Percentiles rank a stretch among this genome's conserved stretches.
Conservation (phyloP, 148 eudicot species). For the Cornus kousa region DNA sequence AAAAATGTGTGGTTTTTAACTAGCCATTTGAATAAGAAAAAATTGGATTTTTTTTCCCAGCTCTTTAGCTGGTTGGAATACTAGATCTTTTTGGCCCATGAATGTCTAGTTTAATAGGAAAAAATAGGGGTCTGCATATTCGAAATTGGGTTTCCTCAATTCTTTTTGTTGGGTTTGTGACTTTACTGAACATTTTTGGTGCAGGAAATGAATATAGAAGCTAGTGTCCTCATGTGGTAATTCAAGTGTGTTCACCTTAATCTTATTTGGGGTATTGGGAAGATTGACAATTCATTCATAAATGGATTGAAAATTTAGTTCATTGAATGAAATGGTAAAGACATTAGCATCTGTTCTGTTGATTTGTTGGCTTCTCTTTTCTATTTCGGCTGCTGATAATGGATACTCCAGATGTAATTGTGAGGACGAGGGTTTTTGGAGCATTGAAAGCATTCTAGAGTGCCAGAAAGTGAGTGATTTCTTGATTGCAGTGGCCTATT, state of each 20-base stretch:
- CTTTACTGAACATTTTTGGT: conserved; percentile 2
- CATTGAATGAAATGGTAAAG: conserved; percentile 48
- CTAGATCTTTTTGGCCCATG: background rate
- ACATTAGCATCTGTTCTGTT: conserved; percentile 36
- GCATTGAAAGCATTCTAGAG: conserved; percentile 55
- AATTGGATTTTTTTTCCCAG: too few species aligned
- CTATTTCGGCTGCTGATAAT: conserved; percentile 35
- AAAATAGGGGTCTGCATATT: too few species aligned
- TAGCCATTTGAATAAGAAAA: background rate
- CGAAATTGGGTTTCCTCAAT: background rate
- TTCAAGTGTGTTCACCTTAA: background rate
- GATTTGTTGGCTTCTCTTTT: conserved; percentile 33
- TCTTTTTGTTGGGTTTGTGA: background rate
- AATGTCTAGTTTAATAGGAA: background rate
- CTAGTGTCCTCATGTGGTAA: background rate
- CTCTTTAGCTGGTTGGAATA: background rate
- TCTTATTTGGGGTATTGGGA: background rate
- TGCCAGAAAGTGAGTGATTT: conserved; percentile 79
- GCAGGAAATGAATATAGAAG: conserved; percentile 11
- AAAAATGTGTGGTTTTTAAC: background rate
- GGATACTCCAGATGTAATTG: conserved; percentile 55
- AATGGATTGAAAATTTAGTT: conserved; percentile 24
- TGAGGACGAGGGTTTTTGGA: conserved; percentile 77
- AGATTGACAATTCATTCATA: background rate
- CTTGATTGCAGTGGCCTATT: conserved; percentile 87